Conservation (phyloP, 345 rosid genomes). For the Carallia brachiata region DNA sequence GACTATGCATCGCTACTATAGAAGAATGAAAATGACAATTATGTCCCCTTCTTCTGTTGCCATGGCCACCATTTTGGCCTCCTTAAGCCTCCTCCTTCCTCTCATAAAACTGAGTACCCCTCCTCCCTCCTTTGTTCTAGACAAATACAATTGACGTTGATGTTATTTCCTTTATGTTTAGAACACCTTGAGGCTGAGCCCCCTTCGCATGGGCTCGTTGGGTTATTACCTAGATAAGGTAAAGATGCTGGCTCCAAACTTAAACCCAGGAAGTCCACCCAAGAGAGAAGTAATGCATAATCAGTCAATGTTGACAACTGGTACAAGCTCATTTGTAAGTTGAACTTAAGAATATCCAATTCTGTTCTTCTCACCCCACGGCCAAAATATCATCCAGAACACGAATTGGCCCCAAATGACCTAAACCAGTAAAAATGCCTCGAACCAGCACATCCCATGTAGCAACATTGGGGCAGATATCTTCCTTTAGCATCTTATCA, state of each 20-base stretch:
- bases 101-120: not conserved
- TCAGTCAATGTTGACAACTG: not conserved
- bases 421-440: slow-evolving; percentile 43
- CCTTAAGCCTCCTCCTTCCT: not conserved
- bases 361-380: slow-evolving; percentile 22
- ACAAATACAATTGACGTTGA: not conserved
- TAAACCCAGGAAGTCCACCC: not conserved
- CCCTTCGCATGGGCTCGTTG: not conserved
- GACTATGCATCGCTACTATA: too few relatives aligned
- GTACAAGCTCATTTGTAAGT: not conserved
- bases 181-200: not conserved
- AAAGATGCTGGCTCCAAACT: not conserved
- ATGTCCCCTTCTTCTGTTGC: not conserved
- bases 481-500: slow-evolving; percentile 49
- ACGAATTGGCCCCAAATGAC: slow-evolving; percentile 39
- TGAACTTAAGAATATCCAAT: not conserved
- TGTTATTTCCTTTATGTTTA: not conserved
- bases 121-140: not conserved
- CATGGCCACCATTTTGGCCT: not conserved
- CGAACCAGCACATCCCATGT: slow-evolving; percentile 71
- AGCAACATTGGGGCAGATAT: slow-evolving; percentile 52
- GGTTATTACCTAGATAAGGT: not conserved
- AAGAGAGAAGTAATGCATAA: not conserved
- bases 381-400: slow-evolving; percentile 46
- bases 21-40: too few relatives aligned